Conservation (phyloP, 2,329 filamentous ascomycete genomes). For the Nigrograna mackinnonii region DNA sequence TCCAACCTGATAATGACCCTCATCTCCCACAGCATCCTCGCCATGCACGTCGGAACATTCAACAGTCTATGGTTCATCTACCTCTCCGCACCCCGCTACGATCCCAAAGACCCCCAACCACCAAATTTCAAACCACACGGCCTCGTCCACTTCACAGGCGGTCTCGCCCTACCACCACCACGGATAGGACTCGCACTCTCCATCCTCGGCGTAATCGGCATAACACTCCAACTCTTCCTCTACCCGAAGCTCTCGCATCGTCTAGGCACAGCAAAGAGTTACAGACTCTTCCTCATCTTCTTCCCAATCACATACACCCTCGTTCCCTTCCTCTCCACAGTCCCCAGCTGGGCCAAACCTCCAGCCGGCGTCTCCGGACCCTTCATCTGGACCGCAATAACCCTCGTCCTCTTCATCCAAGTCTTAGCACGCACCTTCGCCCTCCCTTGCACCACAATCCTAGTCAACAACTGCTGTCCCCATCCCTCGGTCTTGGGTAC, state of each 20-base stretch:
- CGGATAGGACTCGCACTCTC: conserved; percentile 52
- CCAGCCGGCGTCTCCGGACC: conserved; percentile 45
- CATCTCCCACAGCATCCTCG: conserved; percentile 48
- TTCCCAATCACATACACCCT: conserved; percentile 51
- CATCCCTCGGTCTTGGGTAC: conserved; percentile 59
- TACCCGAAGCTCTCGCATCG: conserved; percentile 47
- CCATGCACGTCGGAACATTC: conserved; percentile 54
- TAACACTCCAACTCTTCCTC: conserved; percentile 49
- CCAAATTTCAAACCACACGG: conserved; percentile 38
- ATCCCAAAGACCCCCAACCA: conserved; percentile 36
- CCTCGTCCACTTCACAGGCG: conserved; percentile 52
- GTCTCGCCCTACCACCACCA: conserved; percentile 51
- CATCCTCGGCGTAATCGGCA: conserved; percentile 52
- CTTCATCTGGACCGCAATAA: conserved; percentile 48
- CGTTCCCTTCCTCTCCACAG: conserved; percentile 46
- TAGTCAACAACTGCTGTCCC: conserved; percentile 51
- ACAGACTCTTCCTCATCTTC: conserved; percentile 44
- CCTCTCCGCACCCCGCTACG: conserved; percentile 50
- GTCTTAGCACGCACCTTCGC: conserved; percentile 54
- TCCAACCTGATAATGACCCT: conserved; percentile 49
- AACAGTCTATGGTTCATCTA: conserved; percentile 55
- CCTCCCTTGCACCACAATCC: conserved; percentile 62
- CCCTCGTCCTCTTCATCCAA: conserved; percentile 46
- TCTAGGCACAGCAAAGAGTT: conserved; percentile 47
- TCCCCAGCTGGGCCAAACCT: conserved; percentile 43